Evolutionary conservation across 441 rosid species (phyloP), one percentile per base, ranked within the genome.

Genomic region (Syzygium malaccense): DNA sequence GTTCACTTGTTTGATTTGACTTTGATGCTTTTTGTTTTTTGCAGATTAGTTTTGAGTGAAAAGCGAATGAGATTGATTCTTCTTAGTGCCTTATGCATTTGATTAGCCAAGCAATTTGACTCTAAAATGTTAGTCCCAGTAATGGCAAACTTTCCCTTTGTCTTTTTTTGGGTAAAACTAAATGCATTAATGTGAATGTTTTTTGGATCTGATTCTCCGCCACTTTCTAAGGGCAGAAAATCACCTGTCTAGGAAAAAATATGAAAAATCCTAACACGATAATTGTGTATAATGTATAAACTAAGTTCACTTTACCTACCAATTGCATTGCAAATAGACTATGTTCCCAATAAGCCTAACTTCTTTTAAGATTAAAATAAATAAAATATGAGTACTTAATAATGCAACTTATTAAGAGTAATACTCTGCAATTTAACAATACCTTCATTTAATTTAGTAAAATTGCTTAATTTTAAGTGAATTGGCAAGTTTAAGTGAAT

Each of bases 1-100:
- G 90, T 66, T 90, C 89, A 86, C 66, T 78, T 62, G 83, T 66
- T 87, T 78, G 83, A 88, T 86, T 85, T 87, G 89, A 91, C 88
- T 62, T 33, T 86, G 48, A 68, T 68, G 48, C 79, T 68, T 5
- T 1, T 20, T 71, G 49, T 41, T 37, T 37, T 71, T 78, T 30
- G 23, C 33, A 11, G 28, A 56, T 23, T 86, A 41, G 83, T 18
- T 86, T 86, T 51, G 80, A 13, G 80, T 20, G 45, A 23, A 71
- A 71, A 86, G 86, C 30, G 30, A 54, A 54, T 53, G 85, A 71
- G 85, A 86, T 89, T 85, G 85, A 86, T 89, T 85, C 90, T 87
- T 71, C 28, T 1, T 1, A 30, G 37, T 45, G 26, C 83, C 48
- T 55, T 79, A 57, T 37, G 85, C 85, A 48, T 87, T 60, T 88